phyloP scores from a whole-genome alignment of 2,329 filamentous ascomycete species.

The Apiospora malaysiana region DNA sequence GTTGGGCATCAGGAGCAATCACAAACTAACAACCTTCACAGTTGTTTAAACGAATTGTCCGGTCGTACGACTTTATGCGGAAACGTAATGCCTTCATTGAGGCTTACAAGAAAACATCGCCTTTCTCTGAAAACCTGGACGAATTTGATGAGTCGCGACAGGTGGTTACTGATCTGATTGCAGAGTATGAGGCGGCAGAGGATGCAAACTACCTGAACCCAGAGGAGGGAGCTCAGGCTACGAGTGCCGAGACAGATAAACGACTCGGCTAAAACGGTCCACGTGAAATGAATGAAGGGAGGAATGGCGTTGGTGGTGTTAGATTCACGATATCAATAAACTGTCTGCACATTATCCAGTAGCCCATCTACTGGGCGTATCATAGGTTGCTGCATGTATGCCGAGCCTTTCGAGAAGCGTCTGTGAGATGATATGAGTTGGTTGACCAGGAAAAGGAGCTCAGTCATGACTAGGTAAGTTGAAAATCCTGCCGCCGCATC shows the following conservation, averaged over 20 bases:
- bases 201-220: constrained; percentile 87
- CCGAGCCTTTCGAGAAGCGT: constrained; percentile 1
- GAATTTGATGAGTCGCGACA: constrained; percentile 96
- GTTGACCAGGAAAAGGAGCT: background rate
- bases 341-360: background rate
- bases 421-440: constrained; percentile 9
- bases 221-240: constrained; percentile 60
- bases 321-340: constrained; percentile 19
- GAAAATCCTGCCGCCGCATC: background rate
- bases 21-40: constrained; percentile 36
- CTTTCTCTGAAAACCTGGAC: constrained; percentile 87
- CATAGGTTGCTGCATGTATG: background rate
- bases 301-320: constrained; percentile 12
- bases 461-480: background rate
- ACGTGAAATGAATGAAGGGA: background rate
- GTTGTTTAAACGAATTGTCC: constrained; percentile 92
- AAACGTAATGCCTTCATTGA: constrained; percentile 98
- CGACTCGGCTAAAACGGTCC: constrained; percentile 45
- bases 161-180: constrained; percentile 88
- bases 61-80: constrained; percentile 90
- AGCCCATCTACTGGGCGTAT: too few relatives aligned
- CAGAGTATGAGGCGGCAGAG: constrained; percentile 96
- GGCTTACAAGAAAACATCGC: constrained; percentile 92
- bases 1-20: background rate
- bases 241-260: constrained; percentile 60